Base-by-base conservation (phyloP, 73 alveolate genomes). In the Symbiodinium pilosum region DNA sequence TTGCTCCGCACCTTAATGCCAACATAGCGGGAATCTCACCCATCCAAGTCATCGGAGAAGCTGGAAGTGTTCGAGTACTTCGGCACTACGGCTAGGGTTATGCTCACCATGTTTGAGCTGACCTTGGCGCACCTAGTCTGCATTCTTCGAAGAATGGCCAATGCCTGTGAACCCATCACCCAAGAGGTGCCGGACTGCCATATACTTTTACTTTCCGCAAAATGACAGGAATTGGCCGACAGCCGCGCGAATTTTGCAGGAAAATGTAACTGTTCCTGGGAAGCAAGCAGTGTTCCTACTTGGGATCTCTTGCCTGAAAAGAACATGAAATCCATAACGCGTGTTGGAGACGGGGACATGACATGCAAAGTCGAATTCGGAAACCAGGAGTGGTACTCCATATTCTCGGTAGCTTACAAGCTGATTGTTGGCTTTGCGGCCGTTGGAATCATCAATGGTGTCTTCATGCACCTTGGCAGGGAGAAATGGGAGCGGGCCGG, bases 381-480 rank as follows among this genome's bases (percentile, higher is more conserved):
- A 24, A 28, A 51, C 83, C n/a, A 88, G 95, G 95, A 88, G 73
- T 88, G 41, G 73, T 88, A 88, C 38, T 84, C 56, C 28, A 32
- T 92, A 41, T 92, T 92, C 81, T 69, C 98, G 21, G 98, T 92
- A 0, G 81, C 91, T 32, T 75, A 92, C 91, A 92, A 92, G 98
- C 91, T 92, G 83, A 71, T 75, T 83, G 54, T 92, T 32, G 98
- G 98, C 51, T 92, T 92, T 43, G 98, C 98, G n/a, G 98, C 91
- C 16, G 98, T 92, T 5, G 98, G 98, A 16, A 92, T 92, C 54
- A 92, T 92, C 83, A 92, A 92, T 21, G 98, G 73, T 59, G 98
- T 92, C 43, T 92, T 92, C 34, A 92, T 92, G 98, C 98, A 68
- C 39, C 41, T 68, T 47, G 59, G 59, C 59, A 47, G 59, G 59